phyloP scores from a whole-genome alignment of 495 filamentous ascomycete genomes.

The Astrothelium subdiscretum region DNA sequence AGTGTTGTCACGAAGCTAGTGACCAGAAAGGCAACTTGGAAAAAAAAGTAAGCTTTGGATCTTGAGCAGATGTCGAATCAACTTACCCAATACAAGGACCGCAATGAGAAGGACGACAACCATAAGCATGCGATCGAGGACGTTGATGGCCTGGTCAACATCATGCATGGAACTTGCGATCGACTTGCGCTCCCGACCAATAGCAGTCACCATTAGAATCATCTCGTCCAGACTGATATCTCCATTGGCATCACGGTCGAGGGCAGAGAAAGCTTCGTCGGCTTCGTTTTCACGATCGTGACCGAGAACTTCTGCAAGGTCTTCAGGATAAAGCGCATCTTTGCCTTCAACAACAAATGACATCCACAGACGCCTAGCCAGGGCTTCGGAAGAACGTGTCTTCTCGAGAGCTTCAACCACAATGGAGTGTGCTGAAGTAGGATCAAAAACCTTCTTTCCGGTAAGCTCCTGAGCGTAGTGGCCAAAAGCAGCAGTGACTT shows the following conservation, averaged over 20 bases:
- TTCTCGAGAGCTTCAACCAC: conserved; percentile 83
- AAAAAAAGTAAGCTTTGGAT: neutral
- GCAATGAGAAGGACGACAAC: conserved; percentile 68
- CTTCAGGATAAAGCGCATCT: conserved; percentile 65
- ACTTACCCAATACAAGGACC: conserved; percentile 73
- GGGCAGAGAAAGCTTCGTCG: conserved; percentile 63
- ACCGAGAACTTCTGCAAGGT: conserved; percentile 81
- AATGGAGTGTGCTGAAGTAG: conserved; percentile 74
- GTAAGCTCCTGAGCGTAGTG: conserved; percentile 89
- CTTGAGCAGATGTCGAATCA: neutral
- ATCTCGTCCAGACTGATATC: conserved; percentile 94
- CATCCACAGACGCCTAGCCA: conserved; percentile 93
- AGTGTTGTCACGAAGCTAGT: conserved; percentile 75
- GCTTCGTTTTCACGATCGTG: conserved; percentile 57
- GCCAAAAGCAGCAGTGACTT: conserved; percentile 83
- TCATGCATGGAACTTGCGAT: conserved; percentile 91
- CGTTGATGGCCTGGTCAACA: conserved; percentile 85
- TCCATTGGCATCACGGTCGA: conserved; percentile 84
- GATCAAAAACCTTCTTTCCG: conserved; percentile 88
- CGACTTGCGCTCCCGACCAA: conserved; percentile 70
- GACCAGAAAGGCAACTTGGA: conserved; percentile 68
- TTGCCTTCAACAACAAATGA: conserved; percentile 88
- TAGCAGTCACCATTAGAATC: conserved; percentile 73
- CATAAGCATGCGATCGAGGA: conserved; percentile 73
- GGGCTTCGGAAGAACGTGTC: conserved; percentile 66